A percentile compares a stretch with the other conserved stretches of the same genome.
Evolutionary conservation across 768 basidiomycete species (phyloP).

Genomic region (Suillus cothurnatus): DNA sequence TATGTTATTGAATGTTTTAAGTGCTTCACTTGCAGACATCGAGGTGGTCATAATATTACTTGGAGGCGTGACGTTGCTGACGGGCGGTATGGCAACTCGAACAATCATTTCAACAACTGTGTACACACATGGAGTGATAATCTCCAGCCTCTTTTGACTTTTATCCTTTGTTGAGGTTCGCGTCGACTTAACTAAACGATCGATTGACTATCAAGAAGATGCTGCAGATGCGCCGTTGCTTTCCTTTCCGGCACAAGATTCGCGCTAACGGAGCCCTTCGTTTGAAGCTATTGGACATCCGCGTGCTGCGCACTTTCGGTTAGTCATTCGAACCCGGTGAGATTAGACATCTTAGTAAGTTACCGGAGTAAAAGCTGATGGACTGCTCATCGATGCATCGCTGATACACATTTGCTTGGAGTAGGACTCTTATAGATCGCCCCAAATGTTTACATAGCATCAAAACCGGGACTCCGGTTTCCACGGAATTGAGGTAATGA

Average conservation of each 20-base stretch:
- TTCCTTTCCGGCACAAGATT: neutral
- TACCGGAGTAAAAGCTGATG: neutral
- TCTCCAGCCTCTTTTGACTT: neutral
- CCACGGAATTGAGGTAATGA: neutral
- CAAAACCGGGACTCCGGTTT: too few relatives aligned
- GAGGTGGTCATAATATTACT: neutral
- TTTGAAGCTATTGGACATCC: neutral
- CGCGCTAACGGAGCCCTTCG: neutral
- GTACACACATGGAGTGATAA: neutral
- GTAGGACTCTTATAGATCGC: neutral
- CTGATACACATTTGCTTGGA: neutral
- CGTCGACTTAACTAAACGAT: neutral
- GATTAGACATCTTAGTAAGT: neutral
- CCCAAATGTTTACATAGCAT: neutral
- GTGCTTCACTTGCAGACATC: neutral
- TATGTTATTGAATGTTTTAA: slow-evolving; percentile 8
- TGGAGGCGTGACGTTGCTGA: neutral
- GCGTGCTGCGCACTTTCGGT: neutral
- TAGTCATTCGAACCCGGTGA: neutral
- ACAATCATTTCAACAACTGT: neutral
- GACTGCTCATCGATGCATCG: neutral
- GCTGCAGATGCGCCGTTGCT: neutral
- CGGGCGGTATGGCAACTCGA: neutral
- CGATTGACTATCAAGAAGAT: neutral
- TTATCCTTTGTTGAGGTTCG: neutral